Evolutionary conservation across 2,329 filamentous ascomycete genomes (phyloP), one percentile per base, ranked within the genome.

Genomic region (Keithomyces neogunnii): DNA sequence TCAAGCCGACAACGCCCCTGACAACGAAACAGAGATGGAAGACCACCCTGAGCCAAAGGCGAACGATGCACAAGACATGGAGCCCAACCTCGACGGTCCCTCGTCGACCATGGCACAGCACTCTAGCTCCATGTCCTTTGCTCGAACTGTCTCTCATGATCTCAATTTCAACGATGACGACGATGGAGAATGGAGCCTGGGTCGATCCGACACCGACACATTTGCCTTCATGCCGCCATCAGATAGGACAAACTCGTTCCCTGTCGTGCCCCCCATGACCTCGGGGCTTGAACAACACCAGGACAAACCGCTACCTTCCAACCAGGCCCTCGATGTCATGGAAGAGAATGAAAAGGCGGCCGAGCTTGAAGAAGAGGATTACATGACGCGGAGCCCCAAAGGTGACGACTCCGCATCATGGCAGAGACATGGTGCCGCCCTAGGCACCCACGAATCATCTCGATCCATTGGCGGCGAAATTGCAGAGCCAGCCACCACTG

Each of bases 211-310:
- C 49, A 75, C 75, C 2, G 79, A 85, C 51, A 76, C 76, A 3
- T 84, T 82, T 66, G 77, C 76, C 53, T 78, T 80, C 56, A 80
- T 85, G 77, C 68, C 77, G 7, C 69, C 74, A 3, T 75, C 67
- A 47, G 75, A 82, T 50, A 72, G 79, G 59, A 79, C 80, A 40
- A 85, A 85, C 60, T 85, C 82, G 0, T 85, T 85, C 55, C 82
- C 82, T 2, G 65, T 66, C 9, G 78, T 84, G 1, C 77, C 80
- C 9, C 71, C 73, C 1, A 56, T 68, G 5, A 38, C 57, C 38
- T 55, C 64, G 28, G 56, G 58, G 31, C 60, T 64, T 26, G 59
- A 64, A 7, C 19, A 50, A n/a, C 51, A 56, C 28, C 51, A 63
- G 5, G 67, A 72, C 29, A 67, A 72, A 19, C 69, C 70, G 11